Evolutionary conservation across 1,139 yeast genomes (phyloP).

Genomic region (Hyphopichia pseudoburtonii): DNA sequence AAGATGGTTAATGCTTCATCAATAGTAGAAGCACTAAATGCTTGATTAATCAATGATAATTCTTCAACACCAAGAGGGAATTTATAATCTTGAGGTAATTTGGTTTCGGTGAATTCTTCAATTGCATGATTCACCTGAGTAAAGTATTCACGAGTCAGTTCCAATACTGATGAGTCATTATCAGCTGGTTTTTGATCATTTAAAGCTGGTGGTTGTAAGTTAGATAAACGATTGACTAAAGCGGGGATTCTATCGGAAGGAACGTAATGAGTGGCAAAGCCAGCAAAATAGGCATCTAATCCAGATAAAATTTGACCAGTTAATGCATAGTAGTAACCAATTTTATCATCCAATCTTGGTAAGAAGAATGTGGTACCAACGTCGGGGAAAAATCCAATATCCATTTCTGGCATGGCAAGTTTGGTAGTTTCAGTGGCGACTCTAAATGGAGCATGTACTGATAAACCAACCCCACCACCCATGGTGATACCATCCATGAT

Average conservation of each 20-base stretch:
- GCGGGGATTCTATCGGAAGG: conserved; percentile 62
- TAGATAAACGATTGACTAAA: conserved; percentile 64
- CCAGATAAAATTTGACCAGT: conserved; percentile 83
- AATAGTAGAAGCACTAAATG: conserved; percentile 60
- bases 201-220: conserved; percentile 45
- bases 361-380: conserved; percentile 92
- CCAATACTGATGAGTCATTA: conserved; percentile 23
- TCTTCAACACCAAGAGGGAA: conserved; percentile 60
- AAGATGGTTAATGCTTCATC: conserved; percentile 64
- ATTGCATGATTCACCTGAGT: conserved; percentile 68
- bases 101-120: conserved; percentile 71
- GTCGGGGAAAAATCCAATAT: conserved; percentile 95
- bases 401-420: conserved; percentile 98
- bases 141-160: conserved; percentile 42
- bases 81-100: conserved; percentile 63
- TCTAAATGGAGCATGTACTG: conserved; percentile 93
- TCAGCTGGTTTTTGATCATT: conserved; percentile 26
- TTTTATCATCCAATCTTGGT: conserved; percentile 75
- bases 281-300: conserved; percentile 74
- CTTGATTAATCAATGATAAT: conserved; percentile 61
- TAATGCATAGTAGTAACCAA: conserved; percentile 83
- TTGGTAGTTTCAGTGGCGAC: conserved; percentile 86
- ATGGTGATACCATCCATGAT: conserved; percentile 90
- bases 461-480: conserved; percentile 98
- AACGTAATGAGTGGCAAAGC: conserved; percentile 89